A percentile compares a stretch with the other conserved stretches of the same genome.
Conservation (phyloP, 2,329 filamentous ascomycete genomes). For the Colletotrichum musicola region DNA sequence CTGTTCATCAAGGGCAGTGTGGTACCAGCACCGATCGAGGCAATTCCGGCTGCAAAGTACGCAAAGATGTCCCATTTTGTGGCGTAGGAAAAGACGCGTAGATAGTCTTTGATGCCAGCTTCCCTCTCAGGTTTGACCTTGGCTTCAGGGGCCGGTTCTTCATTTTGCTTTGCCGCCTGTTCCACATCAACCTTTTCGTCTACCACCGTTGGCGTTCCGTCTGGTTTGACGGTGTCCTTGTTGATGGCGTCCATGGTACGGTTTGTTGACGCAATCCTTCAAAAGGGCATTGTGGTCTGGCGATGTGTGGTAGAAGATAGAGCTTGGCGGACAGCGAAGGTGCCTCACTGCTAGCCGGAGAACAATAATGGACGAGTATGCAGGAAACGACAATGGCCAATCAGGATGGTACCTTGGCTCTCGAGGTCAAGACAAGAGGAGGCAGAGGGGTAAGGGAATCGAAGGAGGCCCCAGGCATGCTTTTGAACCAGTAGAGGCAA, state of each 20-base stretch:
- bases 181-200: conserved; percentile 15
- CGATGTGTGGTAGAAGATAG: background rate
- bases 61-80: conserved; percentile 64
- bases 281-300: background rate
- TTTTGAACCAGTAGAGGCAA: background rate
- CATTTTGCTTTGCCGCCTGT: conserved; percentile 34
- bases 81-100: conserved; percentile 67
- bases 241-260: conserved; percentile 11
- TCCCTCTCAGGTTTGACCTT: conserved; percentile 59
- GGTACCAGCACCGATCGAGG: conserved; percentile 65
- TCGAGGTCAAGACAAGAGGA: background rate
- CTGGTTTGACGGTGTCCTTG: conserved; percentile 1
- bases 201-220: conserved; percentile 4
- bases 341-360: too few species aligned
- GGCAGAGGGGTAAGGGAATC: background rate
- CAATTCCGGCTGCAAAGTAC: conserved; percentile 59
- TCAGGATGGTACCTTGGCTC: background rate
- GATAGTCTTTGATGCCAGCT: conserved; percentile 59
- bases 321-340: background rate
- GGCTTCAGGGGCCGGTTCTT: conserved; percentile 48
- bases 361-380: background rate
- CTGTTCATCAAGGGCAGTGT: conserved; percentile 70
- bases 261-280: background rate
- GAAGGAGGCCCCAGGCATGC: background rate
- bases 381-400: background rate